Percentiles rank a stretch among this genome's conserved stretches.
Conservation (phyloP, 257 asterid genomes). For the Nicotiana undulata region DNA sequence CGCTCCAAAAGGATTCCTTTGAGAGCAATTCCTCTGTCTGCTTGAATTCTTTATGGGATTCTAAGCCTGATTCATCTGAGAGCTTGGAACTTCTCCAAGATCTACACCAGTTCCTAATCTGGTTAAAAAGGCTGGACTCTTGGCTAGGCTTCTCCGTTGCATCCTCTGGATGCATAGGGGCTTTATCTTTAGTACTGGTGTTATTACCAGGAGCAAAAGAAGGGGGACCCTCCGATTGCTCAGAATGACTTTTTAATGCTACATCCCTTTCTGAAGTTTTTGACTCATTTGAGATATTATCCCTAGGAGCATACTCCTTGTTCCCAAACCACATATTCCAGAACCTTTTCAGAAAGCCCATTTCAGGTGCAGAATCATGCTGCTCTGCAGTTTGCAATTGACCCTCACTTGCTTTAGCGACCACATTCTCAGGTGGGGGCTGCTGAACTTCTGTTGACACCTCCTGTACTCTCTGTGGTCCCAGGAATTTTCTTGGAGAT, state of each 20-base stretch:
- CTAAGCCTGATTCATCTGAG: conserved; percentile 18
- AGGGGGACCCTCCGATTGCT: conserved; percentile 17
- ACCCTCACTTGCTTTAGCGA: conserved; percentile 20
- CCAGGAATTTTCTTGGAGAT: conserved; percentile 16
- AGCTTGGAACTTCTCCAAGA: conserved; percentile 30
- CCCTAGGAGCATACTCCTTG: conserved; percentile 16
- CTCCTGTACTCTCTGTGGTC: conserved; percentile 18
- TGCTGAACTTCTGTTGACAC: conserved; percentile 22
- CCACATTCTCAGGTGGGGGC: conserved; percentile 29
- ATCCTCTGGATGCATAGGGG: conserved; percentile 13
- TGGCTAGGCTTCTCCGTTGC: conserved; percentile 17
- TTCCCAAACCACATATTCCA: conserved; percentile 50
- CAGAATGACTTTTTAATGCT: conserved; percentile 13
- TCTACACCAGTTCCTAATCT: conserved; percentile 29
- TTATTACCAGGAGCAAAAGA: conserved; percentile 38
- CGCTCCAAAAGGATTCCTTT: conserved; percentile 60
- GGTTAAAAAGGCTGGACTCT: conserved; percentile 20
- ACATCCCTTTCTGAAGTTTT: conserved; percentile 16
- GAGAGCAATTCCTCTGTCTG: conserved; percentile 28
- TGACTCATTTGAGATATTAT: conserved; percentile 18
- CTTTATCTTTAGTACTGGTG: conserved; percentile 12
- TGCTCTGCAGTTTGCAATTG: conserved; percentile 14
- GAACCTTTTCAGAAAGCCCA: conserved; percentile 37
- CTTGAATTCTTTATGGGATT: conserved; percentile 20
- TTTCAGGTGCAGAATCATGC: conserved; percentile 23